These are phyloP conservation scores for Malassezia vespertilionis DNA, from an alignment of 1,284 basidiomycete species.

Conservation along the genomic window DNA sequence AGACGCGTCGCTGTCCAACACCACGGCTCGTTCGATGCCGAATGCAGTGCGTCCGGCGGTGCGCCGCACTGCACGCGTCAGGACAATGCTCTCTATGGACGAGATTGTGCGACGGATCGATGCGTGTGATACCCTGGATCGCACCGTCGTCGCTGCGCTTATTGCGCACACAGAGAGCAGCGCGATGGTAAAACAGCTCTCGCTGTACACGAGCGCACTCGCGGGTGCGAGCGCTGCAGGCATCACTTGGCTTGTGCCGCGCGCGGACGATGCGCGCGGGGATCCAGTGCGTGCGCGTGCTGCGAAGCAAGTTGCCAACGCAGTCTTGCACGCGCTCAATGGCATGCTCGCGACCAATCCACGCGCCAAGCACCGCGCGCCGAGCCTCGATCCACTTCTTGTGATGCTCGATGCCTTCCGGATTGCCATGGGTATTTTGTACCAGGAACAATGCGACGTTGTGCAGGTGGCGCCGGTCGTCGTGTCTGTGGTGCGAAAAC, in stretches of 20 bases:
- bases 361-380: background rate
- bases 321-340: slow-evolving; percentile 4
- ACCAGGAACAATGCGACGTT: background rate
- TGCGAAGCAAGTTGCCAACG: slow-evolving; percentile 32
- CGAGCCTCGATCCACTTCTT: background rate
- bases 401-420: slow-evolving; percentile 9
- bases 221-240: slow-evolving; percentile 2
- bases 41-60: slow-evolving; percentile 1
- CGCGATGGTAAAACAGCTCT: background rate
- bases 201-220: slow-evolving; percentile 13
- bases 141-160: slow-evolving; percentile 7
- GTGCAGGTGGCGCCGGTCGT: slow-evolving; percentile 3
- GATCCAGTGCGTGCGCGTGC: slow-evolving; percentile 11
- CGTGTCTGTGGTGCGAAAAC: slow-evolving; percentile 6
- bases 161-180: slow-evolving; percentile 2
- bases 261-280: too few species aligned
- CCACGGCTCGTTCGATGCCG: too few species aligned
- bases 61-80: background rate
- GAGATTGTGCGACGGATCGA: background rate
- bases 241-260: background rate
- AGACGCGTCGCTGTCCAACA: too few species aligned
- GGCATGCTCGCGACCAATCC: background rate
- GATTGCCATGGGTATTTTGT: slow-evolving; percentile 6
- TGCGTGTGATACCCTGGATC: background rate
- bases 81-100: background rate